phyloP scores from a whole-genome alignment of 2,329 filamentous ascomycete genomes.

The Hypocrella siamensis region DNA sequence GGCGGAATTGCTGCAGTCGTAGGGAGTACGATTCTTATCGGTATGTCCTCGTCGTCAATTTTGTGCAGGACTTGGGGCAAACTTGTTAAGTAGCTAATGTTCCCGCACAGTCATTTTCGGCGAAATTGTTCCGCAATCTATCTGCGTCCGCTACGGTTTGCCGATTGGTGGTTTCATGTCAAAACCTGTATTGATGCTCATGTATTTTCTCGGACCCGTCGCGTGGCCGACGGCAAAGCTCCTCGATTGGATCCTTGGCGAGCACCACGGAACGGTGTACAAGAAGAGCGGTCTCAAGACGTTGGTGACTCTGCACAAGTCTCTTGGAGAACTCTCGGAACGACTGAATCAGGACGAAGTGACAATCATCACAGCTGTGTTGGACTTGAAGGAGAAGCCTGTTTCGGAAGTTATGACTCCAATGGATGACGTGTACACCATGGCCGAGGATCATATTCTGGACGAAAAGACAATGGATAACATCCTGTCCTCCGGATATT shows the following conservation, averaged over 20 bases:
- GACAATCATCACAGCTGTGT: conserved; percentile 91
- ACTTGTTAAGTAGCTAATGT: conserved; percentile 6
- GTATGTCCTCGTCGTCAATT: conserved; percentile 40
- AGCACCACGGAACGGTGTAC: conserved; percentile 92
- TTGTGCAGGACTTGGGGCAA: no score
- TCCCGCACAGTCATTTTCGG: conserved; percentile 79
- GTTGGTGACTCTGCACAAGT: conserved; percentile 86
- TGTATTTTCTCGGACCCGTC: conserved; percentile 82
- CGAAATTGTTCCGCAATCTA: conserved; percentile 87
- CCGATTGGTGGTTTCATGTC: conserved; percentile 92
- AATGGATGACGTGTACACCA: conserved; percentile 92
- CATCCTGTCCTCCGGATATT: conserved; percentile 88
- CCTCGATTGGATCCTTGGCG: conserved; percentile 80
- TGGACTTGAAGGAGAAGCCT: conserved; percentile 91
- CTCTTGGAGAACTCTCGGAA: conserved; percentile 71
- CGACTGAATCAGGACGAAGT: conserved; percentile 94
- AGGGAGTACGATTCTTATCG: conserved; percentile 84
- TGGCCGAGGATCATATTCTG: conserved; percentile 86
- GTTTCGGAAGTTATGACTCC: conserved; percentile 97
- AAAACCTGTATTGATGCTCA: conserved; percentile 69
- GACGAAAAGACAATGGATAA: conserved; percentile 91
- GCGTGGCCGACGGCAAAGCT: conserved; percentile 94
- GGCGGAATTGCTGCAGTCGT: conserved; percentile 90
- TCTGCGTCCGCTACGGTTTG: conserved; percentile 90
- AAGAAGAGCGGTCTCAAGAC: conserved; percentile 98